phyloP scores from a whole-genome alignment of 2,329 filamentous ascomycete species.

The Rutstroemia sydowiana region DNA sequence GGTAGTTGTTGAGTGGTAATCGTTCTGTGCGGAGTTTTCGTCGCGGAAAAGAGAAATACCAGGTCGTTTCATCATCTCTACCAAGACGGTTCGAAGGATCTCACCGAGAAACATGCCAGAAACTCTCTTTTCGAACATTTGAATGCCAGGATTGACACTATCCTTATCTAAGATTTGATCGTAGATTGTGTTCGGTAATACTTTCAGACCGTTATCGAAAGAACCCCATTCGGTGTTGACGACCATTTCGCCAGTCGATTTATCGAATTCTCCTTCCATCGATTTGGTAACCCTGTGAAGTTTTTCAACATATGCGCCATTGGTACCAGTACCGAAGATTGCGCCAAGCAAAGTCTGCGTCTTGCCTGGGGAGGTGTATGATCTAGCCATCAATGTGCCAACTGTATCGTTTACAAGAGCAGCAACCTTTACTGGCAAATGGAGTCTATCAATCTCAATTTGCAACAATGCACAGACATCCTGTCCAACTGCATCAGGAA shows the following conservation, averaged over 20 bases:
- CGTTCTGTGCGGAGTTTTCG: constrained; percentile 64
- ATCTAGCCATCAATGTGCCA: constrained; percentile 93
- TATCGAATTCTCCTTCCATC: constrained; percentile 63
- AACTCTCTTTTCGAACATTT: constrained; percentile 98
- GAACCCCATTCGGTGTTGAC: constrained; percentile 98
- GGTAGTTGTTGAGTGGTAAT: constrained; percentile 60
- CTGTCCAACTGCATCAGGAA: constrained; percentile 86
- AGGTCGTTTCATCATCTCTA: constrained; percentile 64
- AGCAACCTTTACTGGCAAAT: constrained; percentile 86
- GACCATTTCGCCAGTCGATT: constrained; percentile 85
- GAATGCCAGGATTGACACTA: constrained; percentile 84
- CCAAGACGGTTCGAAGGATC: constrained; percentile 71
- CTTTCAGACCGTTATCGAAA: constrained; percentile 88
- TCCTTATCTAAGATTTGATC: constrained; percentile 71
- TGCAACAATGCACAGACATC: constrained; percentile 91
- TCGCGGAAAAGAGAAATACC: constrained; percentile 68
- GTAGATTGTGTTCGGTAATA: constrained; percentile 79
- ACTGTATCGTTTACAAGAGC: constrained; percentile 97
- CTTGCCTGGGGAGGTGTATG: constrained; percentile 86
- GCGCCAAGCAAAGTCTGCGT: constrained; percentile 83
- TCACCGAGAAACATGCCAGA: constrained; percentile 98
- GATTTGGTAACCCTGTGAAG: constrained; percentile 76
- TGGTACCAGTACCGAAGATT: constrained; percentile 96
- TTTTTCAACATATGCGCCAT: constrained; percentile 96
- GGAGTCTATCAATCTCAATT: constrained; percentile 76